Evolutionary conservation across 2,329 filamentous ascomycete genomes (phyloP), one percentile per base, ranked within the genome.

Genomic region (Pseudogymnoascus sp.): DNA sequence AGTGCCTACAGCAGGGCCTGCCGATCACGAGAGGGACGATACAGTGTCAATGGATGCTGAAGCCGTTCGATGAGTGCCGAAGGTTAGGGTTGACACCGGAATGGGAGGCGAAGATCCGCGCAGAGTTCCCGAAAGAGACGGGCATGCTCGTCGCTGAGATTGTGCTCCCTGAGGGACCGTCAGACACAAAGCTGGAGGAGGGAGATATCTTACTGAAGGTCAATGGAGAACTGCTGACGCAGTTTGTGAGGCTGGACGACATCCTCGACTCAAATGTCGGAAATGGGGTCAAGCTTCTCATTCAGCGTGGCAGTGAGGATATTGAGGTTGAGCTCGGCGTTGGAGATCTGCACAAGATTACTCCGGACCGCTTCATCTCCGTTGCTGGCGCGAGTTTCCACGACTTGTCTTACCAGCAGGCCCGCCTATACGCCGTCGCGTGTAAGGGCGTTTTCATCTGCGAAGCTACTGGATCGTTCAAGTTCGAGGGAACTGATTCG

Each of bases 131-230:
- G 0, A 89, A 90, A 69, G 94, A 97, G 77, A 97, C 92, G 25
- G 95, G 94, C 71, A 92, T 99, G 91, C 84, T 99, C 29, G 93
- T 97, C 10, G 93, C 92, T 17, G 95, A 99, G 77, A 96, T 97
- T 64, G 87, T 97, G 12, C 83, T 99, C 7, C 93, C 94, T 0
- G 86, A 92, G 68, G 95, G 94, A 0, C 95, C 94, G 25, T 94
- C 89, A 0, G 85, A 96, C 71, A 80, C 82, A 62, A 93, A 95
- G 75, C 84, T 99, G 27, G 89, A 96, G 74, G 94, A 99, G 74
- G 94, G 94, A 51, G 94, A 99, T 74, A 88, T 99, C 25, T 78
- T 99, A 66, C 80, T 97, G 70, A 92, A 96, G 74, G 90, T 97
- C 68, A 97, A 99, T 72, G 92, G 87, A 63, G 89, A 97, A 75